Evolutionary conservation across 768 basidiomycete genomes (phyloP).

Genomic region (Stropharia rugosoannulata): DNA sequence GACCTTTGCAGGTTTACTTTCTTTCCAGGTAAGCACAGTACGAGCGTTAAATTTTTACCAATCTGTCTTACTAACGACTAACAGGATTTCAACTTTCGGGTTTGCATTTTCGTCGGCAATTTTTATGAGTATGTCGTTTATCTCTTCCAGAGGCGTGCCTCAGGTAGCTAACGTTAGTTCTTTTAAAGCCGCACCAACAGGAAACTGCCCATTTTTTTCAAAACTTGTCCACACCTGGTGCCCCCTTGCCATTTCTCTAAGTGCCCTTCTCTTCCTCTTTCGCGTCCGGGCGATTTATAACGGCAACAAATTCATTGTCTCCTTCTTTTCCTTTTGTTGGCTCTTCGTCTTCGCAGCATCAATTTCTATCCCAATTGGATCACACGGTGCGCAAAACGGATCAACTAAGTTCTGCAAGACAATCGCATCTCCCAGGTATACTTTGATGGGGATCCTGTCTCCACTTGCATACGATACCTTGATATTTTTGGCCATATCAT

Average conservation of each 20-base stretch:
- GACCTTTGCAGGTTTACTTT: too few relatives aligned
- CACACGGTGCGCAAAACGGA: neutral
- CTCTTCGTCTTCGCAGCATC: conserved; percentile 5
- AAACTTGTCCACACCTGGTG: neutral
- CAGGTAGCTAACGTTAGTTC: too few relatives aligned
- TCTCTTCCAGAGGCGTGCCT: too few relatives aligned
- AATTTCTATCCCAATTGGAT: neutral
- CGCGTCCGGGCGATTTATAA: conserved; percentile 21
- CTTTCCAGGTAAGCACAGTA: too few relatives aligned
- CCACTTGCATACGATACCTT: conserved; percentile 1
- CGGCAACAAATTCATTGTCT: conserved; percentile 12
- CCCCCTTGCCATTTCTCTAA: neutral
- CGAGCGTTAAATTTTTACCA: too few relatives aligned
- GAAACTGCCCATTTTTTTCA: neutral
- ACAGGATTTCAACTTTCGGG: too few relatives aligned
- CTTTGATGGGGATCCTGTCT: neutral
- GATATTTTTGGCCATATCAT: neutral
- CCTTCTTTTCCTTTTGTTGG: conserved; percentile 9
- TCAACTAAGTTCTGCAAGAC: neutral
- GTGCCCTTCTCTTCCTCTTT: conserved; percentile 23
- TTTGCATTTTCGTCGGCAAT: too few relatives aligned
- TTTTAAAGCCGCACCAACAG: neutral
- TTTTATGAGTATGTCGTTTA: too few relatives aligned
- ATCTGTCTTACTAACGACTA: too few relatives aligned
- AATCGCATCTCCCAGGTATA: neutral